Evolutionary conservation across 768 basidiomycete species (phyloP).

Genomic region (Boletus edulis): DNA sequence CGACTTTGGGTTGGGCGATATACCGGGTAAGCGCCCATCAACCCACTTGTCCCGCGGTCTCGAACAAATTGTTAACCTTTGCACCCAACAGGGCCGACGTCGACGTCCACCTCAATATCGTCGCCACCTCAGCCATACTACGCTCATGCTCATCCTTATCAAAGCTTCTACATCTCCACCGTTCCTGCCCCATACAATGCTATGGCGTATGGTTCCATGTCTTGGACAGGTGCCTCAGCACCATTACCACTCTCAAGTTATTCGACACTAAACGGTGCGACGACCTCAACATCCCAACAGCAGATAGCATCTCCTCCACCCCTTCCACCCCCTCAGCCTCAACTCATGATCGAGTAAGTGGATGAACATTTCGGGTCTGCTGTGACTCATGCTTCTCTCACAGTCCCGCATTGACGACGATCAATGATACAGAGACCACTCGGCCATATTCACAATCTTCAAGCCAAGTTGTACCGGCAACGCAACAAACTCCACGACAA

Average conservation of each 20-base stretch:
- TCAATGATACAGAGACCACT: conserved; percentile 48
- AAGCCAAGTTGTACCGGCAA: conserved; percentile 37
- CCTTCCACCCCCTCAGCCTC: conserved; percentile 23
- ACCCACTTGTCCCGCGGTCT: not conserved
- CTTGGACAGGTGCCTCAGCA: conserved; percentile 43
- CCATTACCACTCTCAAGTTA: conserved; percentile 67
- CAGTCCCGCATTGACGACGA: conserved; percentile 61
- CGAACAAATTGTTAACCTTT: conserved; percentile 11
- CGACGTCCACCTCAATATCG: conserved; percentile 41
- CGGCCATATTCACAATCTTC: conserved; percentile 46
- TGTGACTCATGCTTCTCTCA: conserved; percentile 13
- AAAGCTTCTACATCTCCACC: conserved; percentile 40
- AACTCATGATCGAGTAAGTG: conserved; percentile 70
- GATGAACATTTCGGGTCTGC: not conserved
- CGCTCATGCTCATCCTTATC: conserved; percentile 38
- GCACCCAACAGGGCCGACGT: conserved; percentile 27
- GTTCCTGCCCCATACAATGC: conserved; percentile 50
- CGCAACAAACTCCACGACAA: conserved; percentile 33
- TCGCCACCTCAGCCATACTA: conserved; percentile 42
- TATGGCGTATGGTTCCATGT: conserved; percentile 49
- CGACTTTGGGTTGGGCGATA: conserved; percentile 43
- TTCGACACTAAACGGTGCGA: conserved; percentile 79
- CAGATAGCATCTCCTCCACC: conserved; percentile 30
- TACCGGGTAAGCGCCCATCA: conserved; percentile 42
- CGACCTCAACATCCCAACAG: conserved; percentile 39